Conservation (phyloP, 1,284 basidiomycete species). For the Fistulina hepatica region DNA sequence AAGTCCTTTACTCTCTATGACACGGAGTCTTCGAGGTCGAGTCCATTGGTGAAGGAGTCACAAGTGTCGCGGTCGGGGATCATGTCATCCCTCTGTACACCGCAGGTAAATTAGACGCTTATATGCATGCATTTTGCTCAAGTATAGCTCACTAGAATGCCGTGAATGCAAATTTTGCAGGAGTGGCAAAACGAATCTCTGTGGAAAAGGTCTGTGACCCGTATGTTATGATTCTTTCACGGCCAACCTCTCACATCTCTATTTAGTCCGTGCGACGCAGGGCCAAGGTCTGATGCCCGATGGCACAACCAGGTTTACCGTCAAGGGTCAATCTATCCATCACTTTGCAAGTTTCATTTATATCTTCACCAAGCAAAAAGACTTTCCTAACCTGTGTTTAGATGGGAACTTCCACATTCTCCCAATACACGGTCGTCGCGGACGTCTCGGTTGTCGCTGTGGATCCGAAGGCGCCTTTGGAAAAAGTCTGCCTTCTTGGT, state of each 20-base stretch:
- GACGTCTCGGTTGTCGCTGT: constrained; percentile 95
- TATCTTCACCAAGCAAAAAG: constrained; percentile 1
- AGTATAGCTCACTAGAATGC: constrained; percentile 60
- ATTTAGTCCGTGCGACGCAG: constrained; percentile 79
- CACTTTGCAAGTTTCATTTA: constrained; percentile 66
- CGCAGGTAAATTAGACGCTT: constrained; percentile 44
- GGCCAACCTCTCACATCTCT: background rate
- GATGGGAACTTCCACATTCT: constrained; percentile 99
- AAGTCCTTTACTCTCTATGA: constrained; percentile 2
- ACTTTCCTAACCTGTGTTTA: constrained; percentile 22
- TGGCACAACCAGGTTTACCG: constrained; percentile 81
- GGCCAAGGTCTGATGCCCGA: constrained; percentile 98
- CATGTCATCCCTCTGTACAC: constrained; percentile 94
- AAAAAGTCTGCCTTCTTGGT: constrained; percentile 90
- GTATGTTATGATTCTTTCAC: background rate
- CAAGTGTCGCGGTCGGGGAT: constrained; percentile 70
- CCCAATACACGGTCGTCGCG: constrained; percentile 97
- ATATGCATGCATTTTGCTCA: background rate
- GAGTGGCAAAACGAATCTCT: constrained; percentile 97
- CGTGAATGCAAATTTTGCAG: constrained; percentile 97
- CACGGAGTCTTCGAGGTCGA: constrained; percentile 56
- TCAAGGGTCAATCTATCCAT: constrained; percentile 78
- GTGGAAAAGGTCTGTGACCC: constrained; percentile 61
- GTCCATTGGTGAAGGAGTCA: constrained; percentile 89
- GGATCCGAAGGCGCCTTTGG: constrained; percentile 76